Base-by-base conservation (phyloP, 202 grass and related monocot genomes). In the Schoenoplectus tabernaemontani region DNA sequence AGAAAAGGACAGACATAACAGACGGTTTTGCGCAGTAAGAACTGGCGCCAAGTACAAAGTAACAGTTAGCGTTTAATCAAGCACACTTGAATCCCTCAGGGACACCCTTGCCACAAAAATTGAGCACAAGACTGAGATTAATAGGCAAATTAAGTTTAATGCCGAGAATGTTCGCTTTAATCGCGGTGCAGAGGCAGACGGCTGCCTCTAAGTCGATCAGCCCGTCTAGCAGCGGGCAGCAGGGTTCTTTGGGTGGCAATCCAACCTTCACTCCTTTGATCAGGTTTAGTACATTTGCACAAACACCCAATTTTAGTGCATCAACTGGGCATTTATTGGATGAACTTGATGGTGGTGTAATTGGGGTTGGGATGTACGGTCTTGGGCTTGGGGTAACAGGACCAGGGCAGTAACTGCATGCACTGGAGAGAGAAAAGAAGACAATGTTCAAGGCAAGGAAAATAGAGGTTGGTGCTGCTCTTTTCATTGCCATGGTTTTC, bases 141-240 rank as follows among this genome's bases (percentile, higher is more conserved):
- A 92, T 5, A 16, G 78, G 78, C 0, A 88, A 10, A 37, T 88
- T 77, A 62, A 92, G 10, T 50, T 77, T 68, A 81, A 90, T 83
- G 39, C 92, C 92, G 3, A 96, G 87, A 38, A 90, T 20, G 30
- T 87, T 85, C 46, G 87, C 87, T 78, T 86, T 92, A 60, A 92
- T 79, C 36, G 89, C 92, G 9, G 92, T 92, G 87, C 92, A 96
- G 19, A 96, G 89, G 87, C 92, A 92, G 7, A 96, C 58, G 51
- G 93, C 90, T 3, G 90, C 90, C 64, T 96, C 76, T 0, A 92
- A 63, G 76, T 92, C 86, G 22, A 68, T 81, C 3, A 92, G 84
- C 0, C 89, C 87, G 0, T 74, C 3, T 0, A 96, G 80, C 28
- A 96, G 32, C 20, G 86, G 86, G 84, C 93, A 96, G 76, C 93